Evolutionary conservation across 2,329 filamentous ascomycete species (phyloP).

Genomic region (Moelleriella libera): DNA sequence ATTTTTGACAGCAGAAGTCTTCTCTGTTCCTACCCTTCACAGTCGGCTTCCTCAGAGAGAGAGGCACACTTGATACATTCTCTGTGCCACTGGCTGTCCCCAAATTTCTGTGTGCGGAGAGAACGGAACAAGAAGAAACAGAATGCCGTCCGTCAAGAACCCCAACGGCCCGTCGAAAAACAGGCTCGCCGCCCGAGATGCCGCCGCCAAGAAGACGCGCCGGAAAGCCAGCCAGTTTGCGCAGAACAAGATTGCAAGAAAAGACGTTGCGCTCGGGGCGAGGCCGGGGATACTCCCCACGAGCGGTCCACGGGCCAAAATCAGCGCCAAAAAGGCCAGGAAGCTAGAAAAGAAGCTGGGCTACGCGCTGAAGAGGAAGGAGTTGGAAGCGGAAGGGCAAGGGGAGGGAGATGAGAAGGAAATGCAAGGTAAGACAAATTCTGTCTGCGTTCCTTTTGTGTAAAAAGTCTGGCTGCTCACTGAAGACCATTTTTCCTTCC

Average conservation of each 20-base stretch:
- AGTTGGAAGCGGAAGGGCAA: conserved; percentile 26
- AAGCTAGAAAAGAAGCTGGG: conserved; percentile 41
- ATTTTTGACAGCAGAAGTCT: too few species aligned
- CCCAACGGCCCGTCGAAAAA: conserved; percentile 43
- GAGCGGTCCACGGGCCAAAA: conserved; percentile 34
- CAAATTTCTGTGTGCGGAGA: too few species aligned
- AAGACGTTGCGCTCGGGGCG: conserved; percentile 33
- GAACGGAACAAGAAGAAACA: too few species aligned
- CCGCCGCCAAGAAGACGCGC: conserved; percentile 27
- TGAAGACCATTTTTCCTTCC: not conserved
- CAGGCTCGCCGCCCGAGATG: conserved; percentile 30
- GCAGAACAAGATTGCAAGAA: conserved; percentile 24
- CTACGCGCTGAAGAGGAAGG: conserved; percentile 37
- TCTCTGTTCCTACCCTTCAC: too few species aligned
- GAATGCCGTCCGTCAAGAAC: conserved; percentile 43
- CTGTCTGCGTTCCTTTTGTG: not conserved
- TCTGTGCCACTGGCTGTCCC: too few species aligned
- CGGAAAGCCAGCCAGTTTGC: conserved; percentile 25
- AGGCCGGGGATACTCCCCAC: conserved; percentile 37
- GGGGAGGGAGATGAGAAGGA: conserved; percentile 19
- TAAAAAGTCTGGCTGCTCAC: not conserved
- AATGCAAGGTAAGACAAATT: conserved; percentile 28
- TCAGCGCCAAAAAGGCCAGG: conserved; percentile 40
- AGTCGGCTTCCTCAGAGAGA: too few species aligned
- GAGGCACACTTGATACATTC: too few species aligned